Base-by-base conservation (phyloP, 352 stramenopile genomes). In the Phytopythium montanum region DNA sequence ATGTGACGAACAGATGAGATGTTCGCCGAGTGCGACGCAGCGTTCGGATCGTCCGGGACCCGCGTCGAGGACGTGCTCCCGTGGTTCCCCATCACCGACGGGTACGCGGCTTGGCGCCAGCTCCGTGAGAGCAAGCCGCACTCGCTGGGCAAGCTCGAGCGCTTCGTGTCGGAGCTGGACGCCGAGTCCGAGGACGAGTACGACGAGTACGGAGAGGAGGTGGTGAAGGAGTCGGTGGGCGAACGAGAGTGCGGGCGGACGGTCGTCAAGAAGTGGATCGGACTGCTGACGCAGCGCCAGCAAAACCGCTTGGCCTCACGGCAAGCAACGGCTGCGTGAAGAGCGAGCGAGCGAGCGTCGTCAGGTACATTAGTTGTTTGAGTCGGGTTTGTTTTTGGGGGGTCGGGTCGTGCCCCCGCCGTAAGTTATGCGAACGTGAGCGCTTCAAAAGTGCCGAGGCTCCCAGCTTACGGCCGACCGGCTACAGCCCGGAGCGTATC, bases 61-160 rank as follows among this genome's bases (percentile, higher is more conserved):
- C 69, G 56, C 12, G 41, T 75, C 2, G 39, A 73, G 13, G 44
- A 72, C 13, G 53, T 46, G 41, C 60, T 88, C 44, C 72, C 71
- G 26, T 91, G 77, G 80, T 74, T 89, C 54, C 58, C 72, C 28
- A 87, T 91, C 51, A 58, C 38, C 39, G 73, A 66, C n/a, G 33
- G 39, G 19, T 54, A 60, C n/a, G 28, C 33, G 10, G 31, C 29
- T 16, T 31, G 26, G 18, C 38, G 59, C 29, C 45, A 54, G 14
- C 64, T 56, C 8, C 54, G 14, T 18, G 42, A 50, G 49, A 52
- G 31, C 52, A 45, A 28, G 54, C 58, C 9, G 38, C 21, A 50
- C 44, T 50, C 44, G 23, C 45, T 52, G 5, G 45, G 26, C 14
- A 29, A 8, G 14, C 45, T 52, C 14, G 42, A 49, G 42, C n/a